phyloP scores from a whole-genome alignment of 2,329 filamentous ascomycete species.

The Trichoderma oligosporum region DNA sequence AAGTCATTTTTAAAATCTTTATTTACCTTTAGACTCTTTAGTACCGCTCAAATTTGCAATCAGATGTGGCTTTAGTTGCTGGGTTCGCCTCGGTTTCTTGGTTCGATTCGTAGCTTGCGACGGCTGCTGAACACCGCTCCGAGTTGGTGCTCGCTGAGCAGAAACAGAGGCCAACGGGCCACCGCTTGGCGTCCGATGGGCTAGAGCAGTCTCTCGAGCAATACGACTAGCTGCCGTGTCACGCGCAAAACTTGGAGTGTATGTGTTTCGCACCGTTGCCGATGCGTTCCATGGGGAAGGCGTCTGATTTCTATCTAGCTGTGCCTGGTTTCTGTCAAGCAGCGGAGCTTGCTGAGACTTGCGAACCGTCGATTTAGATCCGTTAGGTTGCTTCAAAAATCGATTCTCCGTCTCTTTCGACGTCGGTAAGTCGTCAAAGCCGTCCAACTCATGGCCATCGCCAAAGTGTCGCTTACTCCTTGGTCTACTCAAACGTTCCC shows the following conservation, averaged over 20 bases:
- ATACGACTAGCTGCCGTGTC: conserved; percentile 64
- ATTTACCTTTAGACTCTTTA: conserved; percentile 76
- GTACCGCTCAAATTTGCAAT: conserved; percentile 77
- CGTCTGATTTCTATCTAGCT: conserved; percentile 51
- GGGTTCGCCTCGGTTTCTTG: conserved; percentile 56
- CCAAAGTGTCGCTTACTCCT: conserved; percentile 62
- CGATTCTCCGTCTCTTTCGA: conserved; percentile 76
- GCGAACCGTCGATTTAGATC: conserved; percentile 59
- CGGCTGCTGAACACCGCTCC: conserved; percentile 45
- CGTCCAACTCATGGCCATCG: conserved; percentile 86
- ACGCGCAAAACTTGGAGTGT: conserved; percentile 59
- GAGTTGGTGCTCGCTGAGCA: conserved; percentile 52
- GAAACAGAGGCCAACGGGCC: conserved; percentile 53
- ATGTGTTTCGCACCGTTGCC: conserved; percentile 55
- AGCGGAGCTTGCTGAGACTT: conserved; percentile 52
- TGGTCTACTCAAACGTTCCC: conserved; percentile 71
- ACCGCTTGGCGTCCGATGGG: conserved; percentile 54
- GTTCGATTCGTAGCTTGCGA: conserved; percentile 43
- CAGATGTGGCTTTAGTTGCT: conserved; percentile 75
- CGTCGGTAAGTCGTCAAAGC: conserved; percentile 91
- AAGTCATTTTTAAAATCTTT: too few species aligned
- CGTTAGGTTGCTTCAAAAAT: conserved; percentile 75
- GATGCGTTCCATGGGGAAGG: conserved; percentile 50
- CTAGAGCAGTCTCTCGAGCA: conserved; percentile 58
- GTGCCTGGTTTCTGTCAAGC: conserved; percentile 16